Evolutionary conservation across 148 eudicot genomes (phyloP), one percentile per base, ranked within the genome.

Genomic region (Mesembryanthemum crystallinum): DNA sequence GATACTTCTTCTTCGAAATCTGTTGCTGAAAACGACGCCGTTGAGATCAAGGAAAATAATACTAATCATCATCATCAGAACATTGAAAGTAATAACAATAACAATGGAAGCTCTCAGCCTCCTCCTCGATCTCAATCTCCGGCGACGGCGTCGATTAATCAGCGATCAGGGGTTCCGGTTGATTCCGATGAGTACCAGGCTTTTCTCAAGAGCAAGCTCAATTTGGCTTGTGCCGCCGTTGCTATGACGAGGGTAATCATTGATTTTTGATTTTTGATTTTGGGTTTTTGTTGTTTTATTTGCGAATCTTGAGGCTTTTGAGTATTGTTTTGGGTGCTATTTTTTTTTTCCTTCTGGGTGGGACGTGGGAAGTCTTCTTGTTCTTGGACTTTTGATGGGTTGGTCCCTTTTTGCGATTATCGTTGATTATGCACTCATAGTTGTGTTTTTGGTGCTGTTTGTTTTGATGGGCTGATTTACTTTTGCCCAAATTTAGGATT

Each of bases 121-220:
- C 71, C 11, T 0, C 3, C 54, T 23, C 29, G 25, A 4, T 25
- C 55, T 13, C 24, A 39, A 9, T 6, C 45, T n/a, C n/a, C n/a
- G 68, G 65, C 1, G 8, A 58, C 86, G 81, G 4, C 82, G 77
- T 69, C 84, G 72, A 70, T 77, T 59, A 43, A 58, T 71, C 45
- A 68, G 67, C 72, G 70, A 69, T 73, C 78, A 32, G 82, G 81
- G 74, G 59, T 87, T 45, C 77, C 88, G 5, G 72, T 75, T 20
- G 93, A 86, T 85, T 81, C 95, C 2, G 94, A 87, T 5, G 94
- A 90, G 74, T 92, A 74, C 23, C 78, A 74, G 76, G 61, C 72
- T 29, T 71, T 76, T 21, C 83, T 80, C 67, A 76, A 75, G 39
- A 80, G 76, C 67, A 73, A 73, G 71, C 83, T 80, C 37, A 71